These are phyloP conservation scores for Leishmania tarentolae DNA, from an alignment of 208 protist genomes.

Conservation along the genomic window DNA sequence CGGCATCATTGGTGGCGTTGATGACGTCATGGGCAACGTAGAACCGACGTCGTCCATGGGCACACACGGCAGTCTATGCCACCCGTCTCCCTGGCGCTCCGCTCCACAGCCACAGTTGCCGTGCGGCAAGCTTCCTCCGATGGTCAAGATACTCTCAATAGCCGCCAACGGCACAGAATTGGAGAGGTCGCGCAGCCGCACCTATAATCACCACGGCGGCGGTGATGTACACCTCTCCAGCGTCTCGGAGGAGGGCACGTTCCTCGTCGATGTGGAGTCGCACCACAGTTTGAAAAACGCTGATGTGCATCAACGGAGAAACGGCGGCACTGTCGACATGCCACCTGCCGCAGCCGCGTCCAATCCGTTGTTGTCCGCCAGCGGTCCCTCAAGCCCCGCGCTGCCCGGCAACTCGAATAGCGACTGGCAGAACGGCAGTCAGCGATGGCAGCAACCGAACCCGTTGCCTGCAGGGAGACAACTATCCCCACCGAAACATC, in stretches of 20 bases:
- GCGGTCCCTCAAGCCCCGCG: slow-evolving; percentile 11
- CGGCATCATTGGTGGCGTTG: background rate
- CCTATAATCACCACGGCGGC: background rate
- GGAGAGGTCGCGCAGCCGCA: background rate
- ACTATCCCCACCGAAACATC: background rate
- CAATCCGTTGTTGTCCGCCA: background rate
- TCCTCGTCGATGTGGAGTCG: slow-evolving; percentile 1
- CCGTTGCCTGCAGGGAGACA: background rate
- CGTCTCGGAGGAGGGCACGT: background rate
- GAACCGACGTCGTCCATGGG: background rate
- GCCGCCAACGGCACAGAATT: background rate
- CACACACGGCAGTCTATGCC: background rate
- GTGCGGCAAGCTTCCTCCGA: background rate
- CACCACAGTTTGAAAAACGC: background rate
- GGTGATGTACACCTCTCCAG: background rate
- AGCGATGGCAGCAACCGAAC: background rate
- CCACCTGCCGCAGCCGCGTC: background rate
- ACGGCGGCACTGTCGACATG: background rate
- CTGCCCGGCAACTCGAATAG: slow-evolving; percentile 11
- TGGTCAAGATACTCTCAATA: background rate
- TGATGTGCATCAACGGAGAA: background rate
- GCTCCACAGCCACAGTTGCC: background rate
- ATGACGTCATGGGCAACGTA: background rate
- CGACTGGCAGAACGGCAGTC: slow-evolving; percentile 14
- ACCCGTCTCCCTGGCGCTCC: background rate